A percentile compares a stretch with the other conserved stretches of the same genome.
Evolutionary conservation across 78 protist species (phyloP).

Genomic region (Dictyostelium discoideum): DNA sequence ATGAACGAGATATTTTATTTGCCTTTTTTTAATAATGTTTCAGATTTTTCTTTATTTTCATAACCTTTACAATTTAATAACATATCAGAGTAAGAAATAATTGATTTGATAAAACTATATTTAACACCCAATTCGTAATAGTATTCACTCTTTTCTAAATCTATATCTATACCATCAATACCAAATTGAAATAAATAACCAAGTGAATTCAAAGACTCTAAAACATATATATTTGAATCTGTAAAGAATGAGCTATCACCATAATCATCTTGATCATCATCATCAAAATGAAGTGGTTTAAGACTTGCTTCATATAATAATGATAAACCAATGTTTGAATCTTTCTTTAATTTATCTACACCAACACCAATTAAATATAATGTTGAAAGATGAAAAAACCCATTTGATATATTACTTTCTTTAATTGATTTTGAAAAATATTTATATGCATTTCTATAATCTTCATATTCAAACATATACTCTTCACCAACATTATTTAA

Average conservation of each 20-base stretch:
- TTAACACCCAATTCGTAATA: background rate
- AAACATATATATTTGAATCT: too few relatives aligned
- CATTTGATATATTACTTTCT: background rate
- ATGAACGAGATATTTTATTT: too few relatives aligned
- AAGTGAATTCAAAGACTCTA: too few relatives aligned
- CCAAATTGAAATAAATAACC: too few relatives aligned
- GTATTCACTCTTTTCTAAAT: too few relatives aligned
- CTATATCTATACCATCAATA: too few relatives aligned
- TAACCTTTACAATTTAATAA: background rate
- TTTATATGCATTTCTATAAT: background rate
- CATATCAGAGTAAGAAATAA: background rate
- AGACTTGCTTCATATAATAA: background rate
- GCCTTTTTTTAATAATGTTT: too few relatives aligned
- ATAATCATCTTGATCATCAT: too few relatives aligned
- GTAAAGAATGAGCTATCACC: too few relatives aligned
- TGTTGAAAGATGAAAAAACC: background rate
- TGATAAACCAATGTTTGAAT: background rate
- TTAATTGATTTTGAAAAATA: background rate
- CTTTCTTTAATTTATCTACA: background rate
- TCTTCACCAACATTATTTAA: background rate
- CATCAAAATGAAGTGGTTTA: background rate
- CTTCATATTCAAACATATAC: background rate
- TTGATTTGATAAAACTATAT: background rate
- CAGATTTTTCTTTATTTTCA: background rate
- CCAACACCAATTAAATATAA: background rate